Conservation (phyloP, 306 rosid genomes). For the Morella rubra region DNA sequence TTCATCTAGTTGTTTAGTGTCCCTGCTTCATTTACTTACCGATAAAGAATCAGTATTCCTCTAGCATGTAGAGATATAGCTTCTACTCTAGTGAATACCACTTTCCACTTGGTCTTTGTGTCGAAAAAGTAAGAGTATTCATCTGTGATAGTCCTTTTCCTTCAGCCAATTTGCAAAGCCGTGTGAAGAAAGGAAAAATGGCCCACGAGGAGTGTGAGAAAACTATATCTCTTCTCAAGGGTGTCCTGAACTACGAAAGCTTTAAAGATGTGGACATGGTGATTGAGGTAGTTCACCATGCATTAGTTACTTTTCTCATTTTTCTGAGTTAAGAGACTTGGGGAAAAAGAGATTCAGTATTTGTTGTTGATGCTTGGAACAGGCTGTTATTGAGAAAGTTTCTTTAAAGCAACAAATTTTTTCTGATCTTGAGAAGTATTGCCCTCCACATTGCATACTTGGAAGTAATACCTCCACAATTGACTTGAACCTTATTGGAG, state of each 20-base stretch:
- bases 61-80: background rate
- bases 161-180: conserved; percentile 89
- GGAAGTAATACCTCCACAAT: conserved; percentile 96
- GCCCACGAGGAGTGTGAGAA: conserved; percentile 72
- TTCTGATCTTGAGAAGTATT: conserved; percentile 86
- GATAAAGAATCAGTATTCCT: background rate
- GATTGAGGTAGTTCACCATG: conserved; percentile 65
- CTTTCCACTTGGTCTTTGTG: background rate
- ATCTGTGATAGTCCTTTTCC: conserved; percentile 17
- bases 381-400: conserved; percentile 92
- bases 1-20: background rate
- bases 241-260: conserved; percentile 69
- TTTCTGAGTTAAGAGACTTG: conserved; percentile 15
- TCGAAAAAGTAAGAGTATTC: background rate
- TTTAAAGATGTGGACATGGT: conserved; percentile 92
- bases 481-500: conserved; percentile 91
- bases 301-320: conserved; percentile 11
- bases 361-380: conserved; percentile 41
- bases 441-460: conserved; percentile 87
- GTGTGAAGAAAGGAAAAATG: conserved; percentile 77
- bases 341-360: conserved; percentile 18
- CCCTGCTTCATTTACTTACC: background rate
- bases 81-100: background rate
- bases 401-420: conserved; percentile 91
- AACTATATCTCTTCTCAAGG: conserved; percentile 69